Base-by-base conservation (phyloP, 306 rosid genomes). In the Purshia tridentata region DNA sequence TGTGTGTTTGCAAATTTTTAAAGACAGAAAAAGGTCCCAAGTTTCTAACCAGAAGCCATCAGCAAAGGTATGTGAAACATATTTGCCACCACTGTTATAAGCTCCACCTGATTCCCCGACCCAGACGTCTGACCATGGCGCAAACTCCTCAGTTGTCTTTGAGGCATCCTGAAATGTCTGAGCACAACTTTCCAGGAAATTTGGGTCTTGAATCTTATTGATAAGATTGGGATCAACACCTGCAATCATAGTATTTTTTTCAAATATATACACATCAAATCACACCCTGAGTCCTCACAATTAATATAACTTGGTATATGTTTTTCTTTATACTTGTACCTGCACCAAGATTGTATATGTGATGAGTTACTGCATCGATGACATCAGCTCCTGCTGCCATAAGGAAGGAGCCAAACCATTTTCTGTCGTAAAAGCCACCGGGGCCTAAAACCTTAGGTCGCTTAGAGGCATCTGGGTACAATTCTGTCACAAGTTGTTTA, bases 101-200 rank as follows among this genome's bases (percentile, higher is more conserved):
- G 96, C 89, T 72, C 96, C 97, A 8, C 97, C 93, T 48, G 91
- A 53, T 81, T 90, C 93, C 6, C 93, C 93, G 75, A 90, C 82
- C 93, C 97, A 86, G 15, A 89, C 73, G n/a, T 78, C 84, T 12
- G 88, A 70, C 82, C 77, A 63, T 23, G 90, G 90, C 0, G 80
- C 39, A 47, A 71, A 79, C 3, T 81, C 59, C 39, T 71, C 18
- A 0, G 81, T 73, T 13, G 83, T 61, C 9, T 13, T 58, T 4
- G 77, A 40, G 0, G 77, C 72, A 40, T 85, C 86, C 14, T 51
- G 67, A 16, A 75, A 88, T 6, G 88, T 88, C 65, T 84, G 83
- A 48, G 83, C 84, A 29, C 59, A 72, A 9, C 35, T 71, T 58
- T 65, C 81, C 67, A 88, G 80, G 48, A 37, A 82, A 79, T 19